phyloP scores from a whole-genome alignment of 345 rosid genomes.

The Aquilaria yunnanensis region DNA sequence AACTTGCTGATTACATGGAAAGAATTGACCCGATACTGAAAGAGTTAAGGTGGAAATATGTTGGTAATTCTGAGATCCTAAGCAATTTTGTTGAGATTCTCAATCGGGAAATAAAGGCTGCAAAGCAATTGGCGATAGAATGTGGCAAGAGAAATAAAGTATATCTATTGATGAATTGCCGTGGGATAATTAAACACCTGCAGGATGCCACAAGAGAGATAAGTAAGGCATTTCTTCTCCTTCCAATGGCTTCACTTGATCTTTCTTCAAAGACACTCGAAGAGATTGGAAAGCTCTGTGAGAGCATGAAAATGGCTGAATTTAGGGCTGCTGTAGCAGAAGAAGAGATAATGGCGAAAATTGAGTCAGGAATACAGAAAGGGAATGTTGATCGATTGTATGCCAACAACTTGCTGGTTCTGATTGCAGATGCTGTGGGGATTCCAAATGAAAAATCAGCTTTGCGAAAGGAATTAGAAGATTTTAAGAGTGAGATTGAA shows the following conservation, averaged over 20 bases:
- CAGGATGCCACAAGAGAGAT: slow-evolving; percentile 36
- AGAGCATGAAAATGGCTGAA: slow-evolving; percentile 48
- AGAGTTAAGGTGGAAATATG: slow-evolving; percentile 36
- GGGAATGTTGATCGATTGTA: slow-evolving; percentile 53
- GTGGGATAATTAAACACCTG: slow-evolving; percentile 36
- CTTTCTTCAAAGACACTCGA: slow-evolving; percentile 38
- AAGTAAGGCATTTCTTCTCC: slow-evolving; percentile 45
- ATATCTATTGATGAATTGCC: slow-evolving; percentile 54
- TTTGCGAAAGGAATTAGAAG: slow-evolving; percentile 47
- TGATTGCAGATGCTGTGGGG: slow-evolving; percentile 59
- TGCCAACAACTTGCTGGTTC: slow-evolving; percentile 46
- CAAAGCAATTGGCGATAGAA: slow-evolving; percentile 37
- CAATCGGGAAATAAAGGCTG: slow-evolving; percentile 40
- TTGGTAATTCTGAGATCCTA: slow-evolving; percentile 33
- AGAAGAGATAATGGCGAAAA: slow-evolving; percentile 55
- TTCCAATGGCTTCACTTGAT: slow-evolving; percentile 52
- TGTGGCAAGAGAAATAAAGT: slow-evolving; percentile 53
- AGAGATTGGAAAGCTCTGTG: slow-evolving; percentile 32
- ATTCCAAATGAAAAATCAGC: slow-evolving; percentile 41
- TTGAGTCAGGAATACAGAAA: slow-evolving; percentile 65
- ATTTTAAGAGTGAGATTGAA: slow-evolving; percentile 61
- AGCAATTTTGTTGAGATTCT: slow-evolving; percentile 43
- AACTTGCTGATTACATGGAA: slow-evolving; percentile 40
- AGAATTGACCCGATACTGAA: slow-evolving; percentile 45
- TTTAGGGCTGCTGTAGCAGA: slow-evolving; percentile 50